Base-by-base conservation (phyloP, 176 grass and related monocot species). In the Dactylis glomerata region DNA sequence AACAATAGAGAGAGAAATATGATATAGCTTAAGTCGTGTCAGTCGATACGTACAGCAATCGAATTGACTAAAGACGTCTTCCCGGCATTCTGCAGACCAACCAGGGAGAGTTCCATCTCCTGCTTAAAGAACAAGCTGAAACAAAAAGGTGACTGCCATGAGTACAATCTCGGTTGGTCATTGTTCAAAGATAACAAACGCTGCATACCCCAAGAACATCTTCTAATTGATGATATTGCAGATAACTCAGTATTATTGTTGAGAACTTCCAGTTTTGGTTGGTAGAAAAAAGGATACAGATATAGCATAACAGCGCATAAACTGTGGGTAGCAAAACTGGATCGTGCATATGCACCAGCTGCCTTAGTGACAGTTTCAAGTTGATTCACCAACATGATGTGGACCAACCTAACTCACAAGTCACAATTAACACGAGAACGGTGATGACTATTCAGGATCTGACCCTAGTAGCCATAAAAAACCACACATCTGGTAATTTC, bases 101-200 rank as follows among this genome's bases (percentile, higher is more conserved):
- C 85, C 78, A 99, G 80, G 54, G 93, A 99, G 63, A 99, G 91
- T 51, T 99, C 93, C 97, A 99, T 99, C 89, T 96, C 97, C 84
- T 99, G 97, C 78, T 99, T 99, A 69, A 96, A 99, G 64, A 99
- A 99, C 82, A 99, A 82, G 54, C 97, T 99, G 89, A 77, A 88
- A 79, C 0, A 33, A 73, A 4, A 49, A 80, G 78, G 28, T 8
- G 4, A 22, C 3, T 59, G 20, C 0, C 17, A 45, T 41, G 44
- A 79, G 51, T 49, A 78, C 5, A 73, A 51, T 37, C 85, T 52
- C 10, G n/a, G 74, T 8, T 47, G 10, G 37, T 30, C 10, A 75
- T 47, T 19, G 22, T 58, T 45, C 20, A 23, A 77, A 81, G 22
- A 62, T 16, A 77, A 59, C 42, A 73, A 63, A 72, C n/a, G n/a